A percentile compares a stretch with the other conserved stretches of the same genome.
Evolutionary conservation across 768 basidiomycete species (phyloP).

Genomic region (Trametes gibbosa): DNA sequence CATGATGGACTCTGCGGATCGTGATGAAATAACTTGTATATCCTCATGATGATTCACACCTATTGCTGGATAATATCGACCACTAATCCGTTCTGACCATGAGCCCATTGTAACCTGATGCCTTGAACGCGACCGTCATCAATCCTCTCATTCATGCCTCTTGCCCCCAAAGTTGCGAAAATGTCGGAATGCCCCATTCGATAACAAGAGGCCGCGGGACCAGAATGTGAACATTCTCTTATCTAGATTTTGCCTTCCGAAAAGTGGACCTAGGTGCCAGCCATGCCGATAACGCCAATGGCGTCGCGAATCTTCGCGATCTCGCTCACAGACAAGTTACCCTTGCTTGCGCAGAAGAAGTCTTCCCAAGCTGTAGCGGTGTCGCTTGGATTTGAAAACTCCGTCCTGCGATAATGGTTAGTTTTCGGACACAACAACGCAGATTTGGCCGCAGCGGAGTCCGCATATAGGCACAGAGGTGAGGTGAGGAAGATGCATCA

Average conservation of each 20-base stretch:
- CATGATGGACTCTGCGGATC: neutral
- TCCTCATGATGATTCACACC: neutral
- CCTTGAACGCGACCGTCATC: neutral
- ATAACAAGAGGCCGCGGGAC: neutral
- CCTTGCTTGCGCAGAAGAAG: slow-evolving; percentile 81
- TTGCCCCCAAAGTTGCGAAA: neutral
- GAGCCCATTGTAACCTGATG: neutral
- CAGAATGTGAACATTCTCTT: neutral
- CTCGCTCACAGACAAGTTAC: slow-evolving; percentile 74
- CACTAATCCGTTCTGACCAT: neutral
- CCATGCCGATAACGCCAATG: slow-evolving; percentile 88
- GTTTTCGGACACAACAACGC: neutral
- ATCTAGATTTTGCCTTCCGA: neutral
- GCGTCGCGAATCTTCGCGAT: slow-evolving; percentile 90
- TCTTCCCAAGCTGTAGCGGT: slow-evolving; percentile 78
- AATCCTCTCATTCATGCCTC: neutral
- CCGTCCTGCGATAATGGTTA: slow-evolving; percentile 38
- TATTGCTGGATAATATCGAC: neutral
- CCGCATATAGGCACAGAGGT: neutral
- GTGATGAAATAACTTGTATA: neutral
- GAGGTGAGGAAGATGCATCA: slow-evolving; percentile 7
- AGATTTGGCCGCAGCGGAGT: neutral
- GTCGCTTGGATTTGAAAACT: slow-evolving; percentile 65
- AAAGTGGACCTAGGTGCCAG: slow-evolving; percentile 53
- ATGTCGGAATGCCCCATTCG: neutral